Conservation (phyloP, 1,139 yeast species). For the Scheffersomyces titani region DNA sequence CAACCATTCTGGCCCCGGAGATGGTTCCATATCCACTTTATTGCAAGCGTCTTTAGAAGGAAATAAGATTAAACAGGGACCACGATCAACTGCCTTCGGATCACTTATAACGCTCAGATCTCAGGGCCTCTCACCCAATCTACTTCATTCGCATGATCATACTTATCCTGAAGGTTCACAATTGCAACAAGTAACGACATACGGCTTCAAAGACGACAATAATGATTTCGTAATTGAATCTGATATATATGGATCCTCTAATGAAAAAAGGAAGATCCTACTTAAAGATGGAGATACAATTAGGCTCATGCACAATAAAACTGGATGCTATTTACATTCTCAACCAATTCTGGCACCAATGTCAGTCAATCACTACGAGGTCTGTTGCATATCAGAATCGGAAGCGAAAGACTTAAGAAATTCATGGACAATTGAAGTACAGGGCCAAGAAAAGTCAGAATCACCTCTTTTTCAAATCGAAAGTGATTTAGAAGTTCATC, state of each 20-base stretch:
- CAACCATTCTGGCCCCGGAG: conserved; percentile 78
- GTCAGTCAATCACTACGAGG: conserved; percentile 57
- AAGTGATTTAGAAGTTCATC: conserved; percentile 50
- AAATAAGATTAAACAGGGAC: conserved; percentile 53
- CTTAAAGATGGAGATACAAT: conserved; percentile 54
- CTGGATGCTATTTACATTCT: conserved; percentile 62
- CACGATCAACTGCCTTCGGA: conserved; percentile 63
- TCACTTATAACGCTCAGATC: conserved; percentile 68
- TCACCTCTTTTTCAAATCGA: conserved; percentile 47
- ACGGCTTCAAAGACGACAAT: conserved; percentile 70
- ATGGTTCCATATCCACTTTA: conserved; percentile 69
- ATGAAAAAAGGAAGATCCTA: conserved; percentile 22
- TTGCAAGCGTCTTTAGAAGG: conserved; percentile 68
- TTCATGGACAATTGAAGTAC: conserved; percentile 72
- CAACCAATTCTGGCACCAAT: conserved; percentile 60
- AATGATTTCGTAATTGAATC: conserved; percentile 63
- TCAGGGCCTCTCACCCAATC: conserved; percentile 70
- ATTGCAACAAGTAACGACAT: conserved; percentile 76
- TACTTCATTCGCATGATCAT: conserved; percentile 71
- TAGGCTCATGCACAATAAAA: conserved; percentile 54
- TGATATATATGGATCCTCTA: conserved; percentile 26
- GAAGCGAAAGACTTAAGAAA: conserved; percentile 60
- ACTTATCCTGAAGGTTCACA: conserved; percentile 71
- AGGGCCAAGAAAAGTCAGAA: conserved; percentile 56
- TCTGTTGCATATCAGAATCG: conserved; percentile 65